Conservation (phyloP, 2,329 filamentous ascomycete genomes). For the Cladophialophora carrionii region DNA sequence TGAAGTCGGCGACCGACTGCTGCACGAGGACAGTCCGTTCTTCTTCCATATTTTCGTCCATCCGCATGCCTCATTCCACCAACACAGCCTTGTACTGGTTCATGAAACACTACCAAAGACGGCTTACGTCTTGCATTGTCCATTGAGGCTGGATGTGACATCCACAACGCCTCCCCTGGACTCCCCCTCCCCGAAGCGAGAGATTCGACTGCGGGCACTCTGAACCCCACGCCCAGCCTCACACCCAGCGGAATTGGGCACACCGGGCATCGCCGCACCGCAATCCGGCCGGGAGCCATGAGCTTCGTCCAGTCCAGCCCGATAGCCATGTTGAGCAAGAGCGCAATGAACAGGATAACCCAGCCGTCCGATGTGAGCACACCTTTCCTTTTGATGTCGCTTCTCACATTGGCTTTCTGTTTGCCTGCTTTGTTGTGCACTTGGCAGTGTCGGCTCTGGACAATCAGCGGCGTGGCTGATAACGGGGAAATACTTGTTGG, state of each 20-base stretch:
- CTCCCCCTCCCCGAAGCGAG: background rate
- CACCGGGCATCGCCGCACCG: background rate
- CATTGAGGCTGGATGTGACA: background rate
- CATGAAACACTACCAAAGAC: background rate
- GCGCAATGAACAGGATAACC: conserved; percentile 28
- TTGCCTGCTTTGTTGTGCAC: background rate
- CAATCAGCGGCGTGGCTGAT: background rate
- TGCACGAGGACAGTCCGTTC: background rate
- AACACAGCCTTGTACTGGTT: background rate
- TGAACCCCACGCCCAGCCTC: background rate
- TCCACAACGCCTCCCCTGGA: background rate
- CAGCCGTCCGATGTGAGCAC: conserved; percentile 29
- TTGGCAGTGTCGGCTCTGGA: background rate
- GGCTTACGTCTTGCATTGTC: background rate
- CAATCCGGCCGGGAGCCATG: conserved; percentile 21
- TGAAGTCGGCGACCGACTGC: background rate
- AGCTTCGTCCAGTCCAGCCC: conserved; percentile 36
- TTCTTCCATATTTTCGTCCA: background rate
- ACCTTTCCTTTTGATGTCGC: conserved; percentile 10
- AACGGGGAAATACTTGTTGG: background rate
- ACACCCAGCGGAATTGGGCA: background rate
- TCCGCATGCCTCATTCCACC: background rate
- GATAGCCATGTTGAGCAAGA: conserved; percentile 30
- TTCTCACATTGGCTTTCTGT: background rate
- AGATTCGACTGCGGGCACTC: background rate